Evolutionary conservation across 371 early-diverging fungal species (phyloP), one percentile per base, ranked within the genome.

Genomic region (Apophysomyces trapeziformis): DNA sequence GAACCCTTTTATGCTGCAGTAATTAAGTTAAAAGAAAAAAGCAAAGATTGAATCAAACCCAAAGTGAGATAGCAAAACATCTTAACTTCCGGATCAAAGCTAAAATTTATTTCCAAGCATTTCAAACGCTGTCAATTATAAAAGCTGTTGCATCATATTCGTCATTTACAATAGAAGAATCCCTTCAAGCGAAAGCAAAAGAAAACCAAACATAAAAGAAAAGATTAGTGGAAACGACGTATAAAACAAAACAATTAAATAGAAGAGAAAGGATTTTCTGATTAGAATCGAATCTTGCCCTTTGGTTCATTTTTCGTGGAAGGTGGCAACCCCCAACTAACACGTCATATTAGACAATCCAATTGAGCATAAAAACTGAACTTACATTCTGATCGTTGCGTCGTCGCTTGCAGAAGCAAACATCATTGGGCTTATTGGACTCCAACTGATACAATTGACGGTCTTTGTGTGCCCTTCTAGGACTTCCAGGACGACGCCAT

Each of bases 401-500:
- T 98, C 99, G 69, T 98, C 99, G 44, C 95, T 92, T 5, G 95
- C 96, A 35, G 96, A 92, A 2, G 95, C 98, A 80, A 97, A 89
- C 82, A 90, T 88, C 60, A 79, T 79, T 5, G 83, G 84, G 44
- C 83, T 74, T 16, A 64, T 62, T 6, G 91, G 87, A 74, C 88
- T 93, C 96, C 97, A 96, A 32, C 89, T 77, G 4, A 96, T 92
- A 59, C 89, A 87, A 61, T 95, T 97, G 36, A 98, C 96, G 12
- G 90, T 84, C 58, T 82, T 84, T n/a, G 83, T 73, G 67, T 98
- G 98, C 0, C 97, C 97, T 35, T 82, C 76, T 16, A 98, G 84
- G 5, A 80, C 86, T 63, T 93, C 93, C 58, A 97, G 76, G 43
- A 94, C 66, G 1, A 72, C 77, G 7, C 89, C 92, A 37, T 89